Conservation (phyloP, 371 early-diverging fungal species). For the Parasitella parasitica region DNA sequence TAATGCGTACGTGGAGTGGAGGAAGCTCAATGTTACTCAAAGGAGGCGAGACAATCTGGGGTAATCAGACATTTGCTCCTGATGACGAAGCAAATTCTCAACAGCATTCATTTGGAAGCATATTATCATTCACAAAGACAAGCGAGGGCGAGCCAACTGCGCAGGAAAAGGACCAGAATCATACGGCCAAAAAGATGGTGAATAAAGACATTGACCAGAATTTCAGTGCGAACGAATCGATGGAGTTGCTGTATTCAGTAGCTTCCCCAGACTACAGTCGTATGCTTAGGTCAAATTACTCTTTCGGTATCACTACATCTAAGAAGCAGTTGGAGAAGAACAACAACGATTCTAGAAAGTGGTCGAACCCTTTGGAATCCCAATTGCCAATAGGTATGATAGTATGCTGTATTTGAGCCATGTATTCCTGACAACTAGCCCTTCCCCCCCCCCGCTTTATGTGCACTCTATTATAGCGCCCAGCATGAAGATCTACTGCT, state of each 20-base stretch:
- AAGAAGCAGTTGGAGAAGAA: slow-evolving; percentile 52
- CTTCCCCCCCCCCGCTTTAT: too few relatives aligned
- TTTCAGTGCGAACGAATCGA: slow-evolving; percentile 55
- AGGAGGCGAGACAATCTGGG: slow-evolving; percentile 88
- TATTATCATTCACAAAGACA: slow-evolving; percentile 32
- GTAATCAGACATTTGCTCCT: slow-evolving; percentile 60
- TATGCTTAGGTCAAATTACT: slow-evolving; percentile 59
- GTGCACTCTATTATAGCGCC: too few relatives aligned
- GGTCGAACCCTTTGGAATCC: slow-evolving; percentile 87
- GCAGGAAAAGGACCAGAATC: neutral
- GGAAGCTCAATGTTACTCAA: slow-evolving; percentile 79
- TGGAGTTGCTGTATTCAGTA: slow-evolving; percentile 53
- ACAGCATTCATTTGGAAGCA: slow-evolving; percentile 37
- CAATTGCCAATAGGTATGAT: slow-evolving; percentile 70
- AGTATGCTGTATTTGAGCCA: neutral
- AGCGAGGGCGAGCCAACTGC: neutral
- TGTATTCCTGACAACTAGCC: neutral
- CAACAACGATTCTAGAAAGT: slow-evolving; percentile 60
- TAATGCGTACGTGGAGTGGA: slow-evolving; percentile 91
- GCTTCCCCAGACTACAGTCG: slow-evolving; percentile 49
- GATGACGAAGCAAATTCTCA: slow-evolving; percentile 49
- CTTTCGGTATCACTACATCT: slow-evolving; percentile 63
- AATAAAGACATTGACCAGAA: slow-evolving; percentile 25
- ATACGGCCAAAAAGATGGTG: neutral
- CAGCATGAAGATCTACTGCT: slow-evolving; percentile 76